These are phyloP conservation scores for Mortierella sp. DNA, from an alignment of 371 early-diverging fungal genomes.

Conservation along the genomic window DNA sequence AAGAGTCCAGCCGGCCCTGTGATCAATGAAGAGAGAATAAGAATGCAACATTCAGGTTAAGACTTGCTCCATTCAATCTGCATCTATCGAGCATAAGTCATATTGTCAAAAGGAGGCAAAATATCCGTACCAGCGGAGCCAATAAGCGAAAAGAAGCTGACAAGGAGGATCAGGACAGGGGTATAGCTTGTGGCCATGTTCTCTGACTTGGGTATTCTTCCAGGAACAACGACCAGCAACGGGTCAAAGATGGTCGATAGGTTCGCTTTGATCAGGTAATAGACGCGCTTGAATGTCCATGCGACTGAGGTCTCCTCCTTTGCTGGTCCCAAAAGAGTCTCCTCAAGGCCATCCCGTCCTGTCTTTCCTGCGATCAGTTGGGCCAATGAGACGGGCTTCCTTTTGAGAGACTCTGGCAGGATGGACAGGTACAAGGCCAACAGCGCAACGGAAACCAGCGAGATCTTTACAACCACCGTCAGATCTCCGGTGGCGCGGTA, in stretches of 20 bases:
- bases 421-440: slow-evolving; percentile 6
- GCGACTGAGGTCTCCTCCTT: not conserved
- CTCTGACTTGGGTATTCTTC: not conserved
- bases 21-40: not conserved
- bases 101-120: not conserved
- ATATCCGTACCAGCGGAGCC: slow-evolving; percentile 1
- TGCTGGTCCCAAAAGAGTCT: not conserved
- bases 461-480: slow-evolving; percentile 6
- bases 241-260: slow-evolving; percentile 6
- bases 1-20: not conserved
- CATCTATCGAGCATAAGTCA: not conserved
- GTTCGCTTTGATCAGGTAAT: not conserved
- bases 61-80: not conserved
- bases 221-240: slow-evolving; percentile 22
- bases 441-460: not conserved
- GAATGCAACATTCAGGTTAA: not conserved
- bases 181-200: not conserved
- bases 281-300: not conserved
- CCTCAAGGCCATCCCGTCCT: not conserved
- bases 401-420: slow-evolving; percentile 25
- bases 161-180: not conserved
- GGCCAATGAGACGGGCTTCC: not conserved
- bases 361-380: not conserved
- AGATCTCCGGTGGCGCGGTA: not conserved
- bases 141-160: not conserved